Percentiles rank a stretch among this genome's conserved stretches.
phyloP scores from a whole-genome alignment of 495 filamentous ascomycete species.

The Friedmanniomyces endolithicus region DNA sequence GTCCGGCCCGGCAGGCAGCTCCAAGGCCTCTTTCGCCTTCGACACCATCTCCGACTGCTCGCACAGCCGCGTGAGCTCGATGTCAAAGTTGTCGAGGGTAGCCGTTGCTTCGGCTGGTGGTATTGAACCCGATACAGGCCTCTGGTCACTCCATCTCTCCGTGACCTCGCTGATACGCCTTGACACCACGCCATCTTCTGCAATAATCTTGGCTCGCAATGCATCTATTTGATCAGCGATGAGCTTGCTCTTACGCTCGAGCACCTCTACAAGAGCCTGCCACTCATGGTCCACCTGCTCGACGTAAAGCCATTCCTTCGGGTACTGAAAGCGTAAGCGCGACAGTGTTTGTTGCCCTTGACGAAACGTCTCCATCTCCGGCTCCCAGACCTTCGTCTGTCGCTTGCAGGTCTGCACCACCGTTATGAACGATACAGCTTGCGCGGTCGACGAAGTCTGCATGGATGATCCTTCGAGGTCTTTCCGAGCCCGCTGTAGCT shows the following conservation, averaged over 20 bases:
- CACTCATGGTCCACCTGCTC: constrained; percentile 92
- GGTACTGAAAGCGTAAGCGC: constrained; percentile 85
- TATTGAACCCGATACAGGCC: constrained; percentile 88
- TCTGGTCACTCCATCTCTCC: constrained; percentile 81
- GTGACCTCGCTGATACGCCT: constrained; percentile 77
- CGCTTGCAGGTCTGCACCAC: constrained; percentile 91
- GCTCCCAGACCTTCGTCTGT: constrained; percentile 83
- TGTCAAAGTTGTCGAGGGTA: constrained; percentile 68
- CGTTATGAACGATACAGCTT: constrained; percentile 96
- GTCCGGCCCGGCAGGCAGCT: constrained; percentile 66
- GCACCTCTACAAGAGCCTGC: constrained; percentile 76
- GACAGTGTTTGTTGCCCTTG: constrained; percentile 84
- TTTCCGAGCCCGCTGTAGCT: constrained; percentile 73
- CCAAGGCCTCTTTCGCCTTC: constrained; percentile 90
- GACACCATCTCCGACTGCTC: constrained; percentile 86
- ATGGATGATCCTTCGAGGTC: constrained; percentile 84
- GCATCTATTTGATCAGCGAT: constrained; percentile 93
- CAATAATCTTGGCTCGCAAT: constrained; percentile 85
- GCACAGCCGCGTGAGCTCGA: constrained; percentile 64
- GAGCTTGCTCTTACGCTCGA: constrained; percentile 80
- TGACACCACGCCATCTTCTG: constrained; percentile 80
- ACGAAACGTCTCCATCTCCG: constrained; percentile 87
- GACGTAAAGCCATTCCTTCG: constrained; percentile 81
- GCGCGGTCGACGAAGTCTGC: constrained; percentile 82
- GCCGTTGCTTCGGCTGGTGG: constrained; percentile 73